Base-by-base conservation (phyloP, 2,329 filamentous ascomycete species). In the Fusarium brevicatenulatum region DNA sequence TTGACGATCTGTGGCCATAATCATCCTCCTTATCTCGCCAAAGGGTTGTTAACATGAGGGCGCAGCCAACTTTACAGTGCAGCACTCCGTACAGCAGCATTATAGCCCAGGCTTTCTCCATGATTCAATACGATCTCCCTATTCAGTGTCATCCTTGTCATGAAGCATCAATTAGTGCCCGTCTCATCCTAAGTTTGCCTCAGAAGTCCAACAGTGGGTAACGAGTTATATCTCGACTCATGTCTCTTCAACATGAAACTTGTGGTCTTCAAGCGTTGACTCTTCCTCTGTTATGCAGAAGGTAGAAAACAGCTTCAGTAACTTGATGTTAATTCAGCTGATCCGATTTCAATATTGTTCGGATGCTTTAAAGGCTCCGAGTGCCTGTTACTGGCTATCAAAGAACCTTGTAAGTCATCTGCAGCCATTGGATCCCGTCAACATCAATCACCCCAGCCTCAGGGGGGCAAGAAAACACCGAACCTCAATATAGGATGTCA, bases 361-460 rank as follows among this genome's bases (percentile, higher is more conserved):
- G 43, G 56, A 21, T 59, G 56, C 21, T 39, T 39, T 40, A 25
- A 39, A 59, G 10, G 55, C 32, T 49, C 25, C 25, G 43, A 39
- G 25, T 39, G 19, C 32, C n/a, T 53, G 42, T 68, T 52, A 55
- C 52, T 37, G 13, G 39, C 40, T 55, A 36, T 30, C 40, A 50
- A 60, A 43, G 58, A 47, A 52, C 34, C 44, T 52, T 36, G 44
- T 37, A 43, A 43, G 43, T 62, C 60, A 47, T 70, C 36, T 68
- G 56, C 52, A 63, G 52, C 61, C 34, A 39, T 66, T 37, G 32
- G 32, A 53, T 53, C 43, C 66, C 55, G 47, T 53, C 34, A 59
- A 49, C 47, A 63, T 62, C 70, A 73, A 63, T 62, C 70, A 73
- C 66, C 71, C 71, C 25, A 25, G 25, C 25, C 25, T 25, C 25